Conservation (phyloP, 2,329 filamentous ascomycete species). For the Xylariaceae sp. region DNA sequence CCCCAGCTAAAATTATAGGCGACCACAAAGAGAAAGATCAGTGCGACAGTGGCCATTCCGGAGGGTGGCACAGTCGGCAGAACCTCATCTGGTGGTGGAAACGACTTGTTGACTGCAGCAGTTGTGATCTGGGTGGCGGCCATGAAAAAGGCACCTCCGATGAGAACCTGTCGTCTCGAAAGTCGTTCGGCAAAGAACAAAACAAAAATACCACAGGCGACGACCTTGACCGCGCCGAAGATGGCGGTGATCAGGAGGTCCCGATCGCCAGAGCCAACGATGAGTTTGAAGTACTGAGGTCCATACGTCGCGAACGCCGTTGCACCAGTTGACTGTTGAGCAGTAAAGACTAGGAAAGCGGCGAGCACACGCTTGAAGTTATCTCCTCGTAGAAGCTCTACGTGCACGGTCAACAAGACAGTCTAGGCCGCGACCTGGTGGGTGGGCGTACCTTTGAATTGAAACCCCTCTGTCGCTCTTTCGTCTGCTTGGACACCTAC, state of each 20-base stretch:
- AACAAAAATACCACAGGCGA: slow-evolving; percentile 47
- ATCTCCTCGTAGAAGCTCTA: slow-evolving; percentile 42
- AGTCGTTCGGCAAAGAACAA: slow-evolving; percentile 48
- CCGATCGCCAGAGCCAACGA: slow-evolving; percentile 41
- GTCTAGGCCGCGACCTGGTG: neutral
- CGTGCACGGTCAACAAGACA: neutral
- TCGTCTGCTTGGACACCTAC: slow-evolving; percentile 42
- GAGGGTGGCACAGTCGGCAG: slow-evolving; percentile 32
- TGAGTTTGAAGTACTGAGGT: slow-evolving; percentile 50
- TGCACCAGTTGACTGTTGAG: slow-evolving; percentile 51
- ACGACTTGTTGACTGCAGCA: slow-evolving; percentile 40
- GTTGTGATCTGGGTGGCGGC: slow-evolving; percentile 41
- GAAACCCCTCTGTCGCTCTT: slow-evolving; percentile 41
- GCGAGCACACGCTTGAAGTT: slow-evolving; percentile 42
- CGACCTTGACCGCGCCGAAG: slow-evolving; percentile 51
- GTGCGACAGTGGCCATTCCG: slow-evolving; percentile 46
- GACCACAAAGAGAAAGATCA: slow-evolving; percentile 54
- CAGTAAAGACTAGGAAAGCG: slow-evolving; percentile 45
- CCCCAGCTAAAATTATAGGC: slow-evolving; percentile 49
- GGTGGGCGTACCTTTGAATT: slow-evolving; percentile 22
- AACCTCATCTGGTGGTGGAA: slow-evolving; percentile 28
- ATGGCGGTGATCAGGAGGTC: slow-evolving; percentile 48
- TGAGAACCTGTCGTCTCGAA: slow-evolving; percentile 39
- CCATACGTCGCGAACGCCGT: slow-evolving; percentile 53
- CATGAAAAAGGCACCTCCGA: slow-evolving; percentile 42